Percentiles rank a stretch among this genome's conserved stretches.
These are phyloP conservation scores for Penicilliopsis zonata DNA, from an alignment of 495 filamentous ascomycete genomes.

Conservation along the genomic window DNA sequence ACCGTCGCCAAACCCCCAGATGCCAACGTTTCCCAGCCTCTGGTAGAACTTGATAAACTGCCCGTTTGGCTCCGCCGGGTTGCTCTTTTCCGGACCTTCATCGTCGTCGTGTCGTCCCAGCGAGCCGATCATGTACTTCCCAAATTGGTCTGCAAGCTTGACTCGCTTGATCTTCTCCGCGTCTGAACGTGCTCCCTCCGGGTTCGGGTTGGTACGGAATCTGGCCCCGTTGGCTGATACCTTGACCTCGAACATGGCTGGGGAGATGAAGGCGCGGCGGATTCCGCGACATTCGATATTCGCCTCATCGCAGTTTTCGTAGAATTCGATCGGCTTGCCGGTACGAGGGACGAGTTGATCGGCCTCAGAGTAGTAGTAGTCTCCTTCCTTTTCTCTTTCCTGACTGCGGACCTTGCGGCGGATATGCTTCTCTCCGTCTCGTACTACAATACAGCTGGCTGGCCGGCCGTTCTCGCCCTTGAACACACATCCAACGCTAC, in stretches of 20 bases:
- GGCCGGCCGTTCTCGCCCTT: slow-evolving; percentile 49
- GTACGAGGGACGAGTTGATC: slow-evolving; percentile 54
- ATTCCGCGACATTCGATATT: slow-evolving; percentile 40
- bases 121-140: slow-evolving; percentile 77
- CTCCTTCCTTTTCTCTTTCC: slow-evolving; percentile 31
- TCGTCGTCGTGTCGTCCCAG: slow-evolving; percentile 38
- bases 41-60: slow-evolving; percentile 84
- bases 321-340: slow-evolving; percentile 60
- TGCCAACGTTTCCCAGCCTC: slow-evolving; percentile 71
- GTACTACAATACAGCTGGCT: slow-evolving; percentile 56
- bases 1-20: slow-evolving; percentile 83
- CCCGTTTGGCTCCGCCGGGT: slow-evolving; percentile 21
- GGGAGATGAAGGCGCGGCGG: slow-evolving; percentile 45
- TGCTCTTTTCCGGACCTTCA: slow-evolving; percentile 15
- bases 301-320: slow-evolving; percentile 55
- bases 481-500: slow-evolving; percentile 72
- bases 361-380: slow-evolving; percentile 43
- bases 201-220: slow-evolving; percentile 36
- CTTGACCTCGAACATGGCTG: slow-evolving; percentile 42
- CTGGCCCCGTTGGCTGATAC: slow-evolving; percentile 21
- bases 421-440: slow-evolving; percentile 43
- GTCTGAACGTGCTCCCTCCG: slow-evolving; percentile 43
- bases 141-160: slow-evolving; percentile 81
- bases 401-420: slow-evolving; percentile 40
- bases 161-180: slow-evolving; percentile 60